Conservation (phyloP, 1,284 basidiomycete species). For the Fomitiporia mediterranea region DNA sequence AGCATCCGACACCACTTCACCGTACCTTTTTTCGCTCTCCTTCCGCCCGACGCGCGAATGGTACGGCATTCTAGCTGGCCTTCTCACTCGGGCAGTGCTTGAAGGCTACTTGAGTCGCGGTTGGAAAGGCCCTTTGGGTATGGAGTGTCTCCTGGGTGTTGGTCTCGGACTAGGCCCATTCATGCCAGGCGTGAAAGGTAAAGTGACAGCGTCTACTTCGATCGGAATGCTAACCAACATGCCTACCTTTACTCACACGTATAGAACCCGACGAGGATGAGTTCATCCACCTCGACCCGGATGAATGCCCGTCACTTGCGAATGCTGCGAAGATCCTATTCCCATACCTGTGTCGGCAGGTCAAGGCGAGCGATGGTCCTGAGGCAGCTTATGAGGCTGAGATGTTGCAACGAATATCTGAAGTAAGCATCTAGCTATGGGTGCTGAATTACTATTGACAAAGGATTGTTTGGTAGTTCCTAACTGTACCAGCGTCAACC, state of each 20-base stretch:
- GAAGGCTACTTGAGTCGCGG: constrained; percentile 78
- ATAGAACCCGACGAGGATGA: constrained; percentile 32
- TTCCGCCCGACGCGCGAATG: constrained; percentile 67
- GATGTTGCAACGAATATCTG: constrained; percentile 62
- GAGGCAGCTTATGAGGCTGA: constrained; percentile 62
- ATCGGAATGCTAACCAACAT: neutral
- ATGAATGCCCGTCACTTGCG: constrained; percentile 62
- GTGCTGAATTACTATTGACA: constrained; percentile 6
- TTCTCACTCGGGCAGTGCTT: constrained; percentile 72
- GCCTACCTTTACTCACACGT: constrained; percentile 1
- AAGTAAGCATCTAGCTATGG: constrained; percentile 43
- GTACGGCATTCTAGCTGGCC: constrained; percentile 72
- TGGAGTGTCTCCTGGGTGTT: constrained; percentile 69
- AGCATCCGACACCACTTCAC: constrained; percentile 6
- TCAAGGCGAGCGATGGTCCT: constrained; percentile 32
- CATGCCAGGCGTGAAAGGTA: constrained; percentile 17
- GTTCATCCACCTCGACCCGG: constrained; percentile 65
- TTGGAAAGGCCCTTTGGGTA: constrained; percentile 66
- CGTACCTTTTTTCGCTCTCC: constrained; percentile 26
- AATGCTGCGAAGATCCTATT: constrained; percentile 68
- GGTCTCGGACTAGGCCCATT: constrained; percentile 51
- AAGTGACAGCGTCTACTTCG: neutral
- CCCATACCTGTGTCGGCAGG: constrained; percentile 41
- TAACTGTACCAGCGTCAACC: constrained; percentile 61
- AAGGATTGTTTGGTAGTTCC: constrained; percentile 47